phyloP scores from a whole-genome alignment of 1,284 basidiomycete species.

The Heterobasidion parviporum region DNA sequence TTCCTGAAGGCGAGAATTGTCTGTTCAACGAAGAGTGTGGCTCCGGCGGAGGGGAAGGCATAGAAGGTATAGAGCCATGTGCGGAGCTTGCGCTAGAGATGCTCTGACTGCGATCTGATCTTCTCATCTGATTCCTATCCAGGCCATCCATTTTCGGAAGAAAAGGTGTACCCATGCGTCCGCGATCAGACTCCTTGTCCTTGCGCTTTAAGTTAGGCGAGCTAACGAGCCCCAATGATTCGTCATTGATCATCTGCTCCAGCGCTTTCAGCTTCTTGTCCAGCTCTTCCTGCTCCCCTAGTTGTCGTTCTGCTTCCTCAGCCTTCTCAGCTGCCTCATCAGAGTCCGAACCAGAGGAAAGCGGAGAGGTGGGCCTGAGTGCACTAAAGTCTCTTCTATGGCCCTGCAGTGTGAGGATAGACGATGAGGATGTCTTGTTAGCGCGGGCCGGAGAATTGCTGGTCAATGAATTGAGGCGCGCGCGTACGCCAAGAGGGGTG shows the following conservation, averaged over 20 bases:
- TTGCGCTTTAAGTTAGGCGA: conserved; percentile 26
- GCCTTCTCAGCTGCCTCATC: conserved; percentile 50
- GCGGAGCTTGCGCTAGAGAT: conserved; percentile 64
- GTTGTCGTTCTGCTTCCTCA: conserved; percentile 54
- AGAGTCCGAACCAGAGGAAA: conserved; percentile 40
- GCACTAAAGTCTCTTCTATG: conserved; percentile 15
- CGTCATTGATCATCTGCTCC: conserved; percentile 62
- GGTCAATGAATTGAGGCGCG: conserved; percentile 60
- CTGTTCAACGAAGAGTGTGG: conserved; percentile 42
- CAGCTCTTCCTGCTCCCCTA: conserved; percentile 61
- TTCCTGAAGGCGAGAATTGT: conserved; percentile 36
- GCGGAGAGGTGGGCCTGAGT: conserved; percentile 23
- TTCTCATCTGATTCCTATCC: neutral
- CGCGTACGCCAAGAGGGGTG: conserved; percentile 54
- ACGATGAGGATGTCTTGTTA: conserved; percentile 55
- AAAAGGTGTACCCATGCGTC: conserved; percentile 33
- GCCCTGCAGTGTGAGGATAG: conserved; percentile 57
- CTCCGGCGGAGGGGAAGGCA: conserved; percentile 57
- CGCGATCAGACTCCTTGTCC: conserved; percentile 33
- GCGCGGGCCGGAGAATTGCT: conserved; percentile 33
- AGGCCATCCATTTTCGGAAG: conserved; percentile 2
- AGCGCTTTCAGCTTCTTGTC: conserved; percentile 58
- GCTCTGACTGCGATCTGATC: conserved; percentile 43
- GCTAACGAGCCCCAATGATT: conserved; percentile 61
- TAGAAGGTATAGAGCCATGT: conserved; percentile 68